Conservation (phyloP, 306 rosid genomes). For the Vachellia pachyceras region DNA sequence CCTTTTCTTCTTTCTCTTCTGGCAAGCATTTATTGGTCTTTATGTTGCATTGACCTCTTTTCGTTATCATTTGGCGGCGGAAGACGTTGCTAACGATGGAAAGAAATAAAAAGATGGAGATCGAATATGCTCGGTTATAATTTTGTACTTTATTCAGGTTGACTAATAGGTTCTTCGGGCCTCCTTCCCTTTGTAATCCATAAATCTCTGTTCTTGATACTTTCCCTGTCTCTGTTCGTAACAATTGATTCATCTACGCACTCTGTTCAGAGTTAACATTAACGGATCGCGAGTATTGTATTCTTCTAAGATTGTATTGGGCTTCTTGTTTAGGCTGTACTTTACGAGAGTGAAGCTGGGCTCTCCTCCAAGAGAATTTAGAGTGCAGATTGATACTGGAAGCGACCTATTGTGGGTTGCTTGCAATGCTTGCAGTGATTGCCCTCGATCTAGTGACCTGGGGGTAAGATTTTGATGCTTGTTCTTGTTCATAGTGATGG, state of each 20-base stretch:
- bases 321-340: conserved; percentile 70
- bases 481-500: conserved; percentile 26
- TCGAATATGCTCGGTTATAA: neutral
- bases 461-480: conserved; percentile 61
- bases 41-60: neutral
- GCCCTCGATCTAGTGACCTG: conserved; percentile 84
- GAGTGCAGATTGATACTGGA: conserved; percentile 93
- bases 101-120: neutral
- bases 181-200: conserved; percentile 11
- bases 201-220: conserved; percentile 39
- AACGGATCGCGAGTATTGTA: neutral
- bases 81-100: neutral
- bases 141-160: conserved; percentile 6
- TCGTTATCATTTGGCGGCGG: conserved; percentile 31
- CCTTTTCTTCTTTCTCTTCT: conserved; percentile 17
- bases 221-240: conserved; percentile 34
- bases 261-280: neutral
- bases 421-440: conserved; percentile 83
- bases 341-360: conserved; percentile 89
- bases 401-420: conserved; percentile 96
- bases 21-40: conserved; percentile 34
- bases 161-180: conserved; percentile 9
- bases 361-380: conserved; percentile 87
- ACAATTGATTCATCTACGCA: neutral
- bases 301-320: conserved; percentile 31